Evolutionary conservation across 2,329 filamentous ascomycete genomes (phyloP).

Genomic region (Xylaria sp.): DNA sequence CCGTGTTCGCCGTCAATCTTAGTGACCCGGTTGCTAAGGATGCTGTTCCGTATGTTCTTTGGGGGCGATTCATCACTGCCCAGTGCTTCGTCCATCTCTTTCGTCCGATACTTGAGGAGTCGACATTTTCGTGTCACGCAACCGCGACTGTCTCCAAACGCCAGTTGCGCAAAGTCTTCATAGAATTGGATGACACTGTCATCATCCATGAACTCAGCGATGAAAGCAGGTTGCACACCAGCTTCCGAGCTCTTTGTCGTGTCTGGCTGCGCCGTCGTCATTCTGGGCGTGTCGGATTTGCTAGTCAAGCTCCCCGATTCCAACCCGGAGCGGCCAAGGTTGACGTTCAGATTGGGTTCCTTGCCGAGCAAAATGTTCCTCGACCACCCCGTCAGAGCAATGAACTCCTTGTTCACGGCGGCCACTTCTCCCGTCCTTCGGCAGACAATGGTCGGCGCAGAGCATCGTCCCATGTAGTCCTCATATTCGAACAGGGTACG

Average conservation of each 20-base stretch:
- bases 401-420: conserved; percentile 92
- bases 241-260: conserved; percentile 38
- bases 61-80: conserved; percentile 40
- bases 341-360: conserved; percentile 81
- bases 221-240: conserved; percentile 71
- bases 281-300: conserved; percentile 47
- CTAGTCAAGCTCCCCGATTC: conserved; percentile 41
- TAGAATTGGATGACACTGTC: conserved; percentile 93
- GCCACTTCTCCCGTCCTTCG: conserved; percentile 92
- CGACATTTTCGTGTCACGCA: conserved; percentile 79
- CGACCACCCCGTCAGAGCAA: conserved; percentile 90
- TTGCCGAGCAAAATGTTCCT: conserved; percentile 84
- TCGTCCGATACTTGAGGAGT: conserved; percentile 82
- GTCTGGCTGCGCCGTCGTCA: conserved; percentile 41
- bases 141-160: conserved; percentile 85
- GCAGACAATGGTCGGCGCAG: conserved; percentile 87
- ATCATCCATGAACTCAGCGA: conserved; percentile 89
- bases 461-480: conserved; percentile 81
- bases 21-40: conserved; percentile 55
- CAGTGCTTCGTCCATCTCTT: conserved; percentile 47
- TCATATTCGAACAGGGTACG: conserved; percentile 89
- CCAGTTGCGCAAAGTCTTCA: conserved; percentile 87
- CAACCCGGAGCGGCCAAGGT: conserved; percentile 54
- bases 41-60: conserved; percentile 43
- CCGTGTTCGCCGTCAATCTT: conserved; percentile 68